Conservation (phyloP, 2,329 filamentous ascomycete genomes). For the Colletotrichum filicis region DNA sequence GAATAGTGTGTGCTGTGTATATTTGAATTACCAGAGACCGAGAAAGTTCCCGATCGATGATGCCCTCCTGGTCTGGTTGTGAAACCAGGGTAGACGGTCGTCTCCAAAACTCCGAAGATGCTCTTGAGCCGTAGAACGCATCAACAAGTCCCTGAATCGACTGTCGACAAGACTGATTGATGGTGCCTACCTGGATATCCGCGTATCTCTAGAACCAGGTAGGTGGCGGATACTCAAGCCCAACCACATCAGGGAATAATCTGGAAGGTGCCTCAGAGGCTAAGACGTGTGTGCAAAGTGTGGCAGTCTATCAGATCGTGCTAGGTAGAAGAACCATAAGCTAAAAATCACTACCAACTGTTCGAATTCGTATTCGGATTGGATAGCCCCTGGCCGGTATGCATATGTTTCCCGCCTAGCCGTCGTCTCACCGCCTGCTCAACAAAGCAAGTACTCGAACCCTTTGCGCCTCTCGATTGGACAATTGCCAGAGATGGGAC, state of each 20-base stretch:
- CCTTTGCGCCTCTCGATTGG: neutral
- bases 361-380: slow-evolving; percentile 33
- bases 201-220: neutral
- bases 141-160: neutral
- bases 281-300: neutral
- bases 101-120: too few species aligned
- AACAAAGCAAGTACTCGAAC: neutral
- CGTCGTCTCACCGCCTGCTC: slow-evolving; percentile 14
- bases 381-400: neutral
- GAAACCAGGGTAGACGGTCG: too few species aligned
- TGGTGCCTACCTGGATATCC: neutral
- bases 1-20: too few species aligned
- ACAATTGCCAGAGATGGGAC: neutral
- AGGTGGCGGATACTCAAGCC: neutral
- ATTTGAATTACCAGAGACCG: too few species aligned
- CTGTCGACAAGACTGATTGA: neutral
- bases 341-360: neutral
- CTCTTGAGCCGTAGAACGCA: neutral
- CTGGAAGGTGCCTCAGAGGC: neutral
- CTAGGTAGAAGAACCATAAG: too few species aligned
- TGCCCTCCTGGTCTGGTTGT: too few species aligned
- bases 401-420: neutral
- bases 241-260: neutral
- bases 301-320: too few species aligned
- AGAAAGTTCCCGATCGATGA: too few species aligned